Conservation (phyloP, 306 rosid species). For the Psophocarpus tetragonolobus region DNA sequence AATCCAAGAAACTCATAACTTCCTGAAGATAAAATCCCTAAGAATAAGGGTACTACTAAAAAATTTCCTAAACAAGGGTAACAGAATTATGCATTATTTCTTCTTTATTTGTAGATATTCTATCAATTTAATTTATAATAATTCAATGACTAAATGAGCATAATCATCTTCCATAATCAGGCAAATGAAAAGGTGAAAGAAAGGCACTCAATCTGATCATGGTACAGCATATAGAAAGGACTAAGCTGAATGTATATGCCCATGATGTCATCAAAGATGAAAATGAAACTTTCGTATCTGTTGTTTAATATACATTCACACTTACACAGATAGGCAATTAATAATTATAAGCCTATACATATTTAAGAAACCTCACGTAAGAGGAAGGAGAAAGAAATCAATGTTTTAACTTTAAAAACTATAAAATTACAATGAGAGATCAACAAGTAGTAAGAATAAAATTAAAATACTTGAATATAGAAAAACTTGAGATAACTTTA, state of each 20-base stretch:
- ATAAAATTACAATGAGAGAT: neutral
- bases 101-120: neutral
- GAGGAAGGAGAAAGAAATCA: conserved; percentile 11
- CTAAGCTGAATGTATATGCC: neutral
- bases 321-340: neutral
- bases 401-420: neutral
- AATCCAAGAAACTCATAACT: neutral
- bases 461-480: no score
- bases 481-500: no score
- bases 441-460: conserved; percentile 11
- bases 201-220: conserved; percentile 1
- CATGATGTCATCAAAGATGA: conserved; percentile 21
- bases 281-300: conserved; percentile 1
- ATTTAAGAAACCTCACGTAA: conserved; percentile 17
- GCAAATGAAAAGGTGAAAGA: conserved; percentile 6
- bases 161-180: conserved; percentile 18
- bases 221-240: conserved; percentile 22
- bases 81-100: neutral
- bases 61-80: neutral
- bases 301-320: conserved; percentile 8
- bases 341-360: conserved; percentile 19
- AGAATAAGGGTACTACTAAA: neutral
- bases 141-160: neutral
- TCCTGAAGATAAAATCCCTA: neutral
- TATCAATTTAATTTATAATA: conserved; percentile 4